phyloP scores from a whole-genome alignment of 768 basidiomycete species.

The Lactarius sanguifluus region DNA sequence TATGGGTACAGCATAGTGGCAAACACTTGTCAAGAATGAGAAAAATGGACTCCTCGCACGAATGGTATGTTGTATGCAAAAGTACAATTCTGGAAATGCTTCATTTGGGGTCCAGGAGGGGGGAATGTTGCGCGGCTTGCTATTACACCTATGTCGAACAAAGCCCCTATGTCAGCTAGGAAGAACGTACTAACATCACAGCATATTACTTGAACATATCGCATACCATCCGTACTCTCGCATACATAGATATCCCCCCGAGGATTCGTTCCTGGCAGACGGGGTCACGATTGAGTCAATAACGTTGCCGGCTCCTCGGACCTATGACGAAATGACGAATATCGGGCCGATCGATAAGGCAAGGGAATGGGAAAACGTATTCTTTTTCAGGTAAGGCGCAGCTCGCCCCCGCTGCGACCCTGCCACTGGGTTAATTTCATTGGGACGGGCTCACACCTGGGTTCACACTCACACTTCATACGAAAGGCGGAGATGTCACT shows the following conservation, averaged over 20 bases:
- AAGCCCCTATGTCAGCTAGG: not conserved
- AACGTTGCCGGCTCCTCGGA: constrained; percentile 2
- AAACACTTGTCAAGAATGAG: not conserved
- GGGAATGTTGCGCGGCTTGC: not conserved
- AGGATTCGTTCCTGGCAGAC: not conserved
- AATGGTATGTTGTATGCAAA: not conserved
- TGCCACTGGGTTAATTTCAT: not conserved
- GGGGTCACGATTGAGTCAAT: not conserved
- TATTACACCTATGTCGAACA: not conserved
- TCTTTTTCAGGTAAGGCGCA: not conserved
- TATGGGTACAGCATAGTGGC: not conserved
- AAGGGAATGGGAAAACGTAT: not conserved
- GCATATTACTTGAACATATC: not conserved
- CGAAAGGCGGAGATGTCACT: not conserved
- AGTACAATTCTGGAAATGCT: not conserved
- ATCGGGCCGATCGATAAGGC: not conserved
- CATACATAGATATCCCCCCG: not conserved
- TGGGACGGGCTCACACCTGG: not conserved
- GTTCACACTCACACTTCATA: not conserved
- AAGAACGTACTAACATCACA: not conserved
- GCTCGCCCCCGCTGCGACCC: not conserved
- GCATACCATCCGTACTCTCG: not conserved
- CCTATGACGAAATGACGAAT: constrained; percentile 1
- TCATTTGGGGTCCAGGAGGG: not conserved
- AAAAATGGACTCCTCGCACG: not conserved